Percentiles rank a stretch among this genome's conserved stretches.
phyloP scores from a whole-genome alignment of 345 rosid genomes.

The Pelargonium nanum region DNA sequence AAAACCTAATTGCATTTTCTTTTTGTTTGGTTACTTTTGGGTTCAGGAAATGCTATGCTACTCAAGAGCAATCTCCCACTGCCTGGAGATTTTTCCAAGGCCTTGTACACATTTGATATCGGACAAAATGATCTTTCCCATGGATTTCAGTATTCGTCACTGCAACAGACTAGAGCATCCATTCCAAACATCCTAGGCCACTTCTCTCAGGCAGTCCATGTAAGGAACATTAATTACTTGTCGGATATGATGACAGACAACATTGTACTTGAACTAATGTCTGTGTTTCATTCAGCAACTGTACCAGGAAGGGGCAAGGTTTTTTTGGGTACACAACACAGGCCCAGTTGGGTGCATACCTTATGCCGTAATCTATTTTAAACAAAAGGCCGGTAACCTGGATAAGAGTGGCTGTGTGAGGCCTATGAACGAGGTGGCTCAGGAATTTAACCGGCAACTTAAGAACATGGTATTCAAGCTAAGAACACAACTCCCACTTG shows the following conservation, averaged over 20 bases:
- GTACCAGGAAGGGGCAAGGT: slow-evolving; percentile 59
- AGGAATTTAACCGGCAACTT: slow-evolving; percentile 61
- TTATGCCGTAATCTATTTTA: slow-evolving; percentile 20
- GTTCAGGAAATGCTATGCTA: slow-evolving; percentile 12
- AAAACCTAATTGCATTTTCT: background rate
- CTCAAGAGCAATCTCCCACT: slow-evolving; percentile 40
- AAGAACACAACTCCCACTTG: slow-evolving; percentile 30
- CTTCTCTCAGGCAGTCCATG: slow-evolving; percentile 40
- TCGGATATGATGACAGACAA: background rate
- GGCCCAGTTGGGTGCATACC: slow-evolving; percentile 79
- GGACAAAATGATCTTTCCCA: slow-evolving; percentile 64
- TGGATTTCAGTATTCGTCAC: slow-evolving; percentile 35
- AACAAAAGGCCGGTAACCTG: slow-evolving; percentile 22
- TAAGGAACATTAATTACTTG: slow-evolving; percentile 12
- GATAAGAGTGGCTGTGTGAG: slow-evolving; percentile 52
- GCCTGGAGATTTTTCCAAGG: slow-evolving; percentile 56
- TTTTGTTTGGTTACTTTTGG: slow-evolving; percentile 1
- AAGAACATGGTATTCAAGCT: slow-evolving; percentile 30
- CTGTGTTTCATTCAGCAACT: slow-evolving; percentile 27
- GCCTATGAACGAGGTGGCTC: slow-evolving; percentile 46
- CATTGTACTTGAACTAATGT: background rate
- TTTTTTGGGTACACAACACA: slow-evolving; percentile 74
- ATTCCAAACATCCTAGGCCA: slow-evolving; percentile 40
- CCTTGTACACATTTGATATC: slow-evolving; percentile 55
- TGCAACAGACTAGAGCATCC: slow-evolving; percentile 37